Evolutionary conservation across 202 grass and related monocot species (phyloP).

Genomic region (Schoenoplectus tabernaemontani): DNA sequence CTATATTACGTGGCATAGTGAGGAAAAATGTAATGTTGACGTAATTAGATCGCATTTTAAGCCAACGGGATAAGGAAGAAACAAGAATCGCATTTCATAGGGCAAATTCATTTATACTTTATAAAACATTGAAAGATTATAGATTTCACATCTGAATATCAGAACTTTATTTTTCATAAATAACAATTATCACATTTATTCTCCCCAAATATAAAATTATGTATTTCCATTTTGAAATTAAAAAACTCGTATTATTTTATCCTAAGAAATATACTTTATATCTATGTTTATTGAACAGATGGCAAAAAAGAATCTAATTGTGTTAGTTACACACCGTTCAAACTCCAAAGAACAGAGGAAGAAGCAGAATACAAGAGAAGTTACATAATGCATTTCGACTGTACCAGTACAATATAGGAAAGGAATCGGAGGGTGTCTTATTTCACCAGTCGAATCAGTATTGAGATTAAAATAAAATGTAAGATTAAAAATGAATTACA

Average conservation of each 20-base stretch:
- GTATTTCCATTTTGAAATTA: neutral
- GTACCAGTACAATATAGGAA: neutral
- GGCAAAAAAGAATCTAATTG: neutral
- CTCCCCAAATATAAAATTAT: neutral
- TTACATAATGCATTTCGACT: neutral
- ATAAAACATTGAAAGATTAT: neutral
- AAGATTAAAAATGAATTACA: too few species aligned
- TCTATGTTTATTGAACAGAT: neutral
- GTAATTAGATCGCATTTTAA: neutral
- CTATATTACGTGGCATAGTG: neutral
- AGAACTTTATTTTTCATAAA: neutral
- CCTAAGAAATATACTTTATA: too few species aligned
- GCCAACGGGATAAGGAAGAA: neutral
- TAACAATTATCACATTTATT: neutral
- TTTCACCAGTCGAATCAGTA: too few species aligned
- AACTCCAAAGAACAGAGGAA: neutral
- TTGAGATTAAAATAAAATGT: too few species aligned
- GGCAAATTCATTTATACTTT: neutral
- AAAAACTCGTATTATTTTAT: neutral
- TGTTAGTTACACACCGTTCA: neutral
- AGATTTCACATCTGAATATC: neutral
- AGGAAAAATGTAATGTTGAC: neutral
- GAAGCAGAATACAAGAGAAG: neutral
- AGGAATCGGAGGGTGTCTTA: too few species aligned
- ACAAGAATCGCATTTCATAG: neutral